Conservation (phyloP, 2,329 filamentous ascomycete species). For the Aureobasidium leucospermi region DNA sequence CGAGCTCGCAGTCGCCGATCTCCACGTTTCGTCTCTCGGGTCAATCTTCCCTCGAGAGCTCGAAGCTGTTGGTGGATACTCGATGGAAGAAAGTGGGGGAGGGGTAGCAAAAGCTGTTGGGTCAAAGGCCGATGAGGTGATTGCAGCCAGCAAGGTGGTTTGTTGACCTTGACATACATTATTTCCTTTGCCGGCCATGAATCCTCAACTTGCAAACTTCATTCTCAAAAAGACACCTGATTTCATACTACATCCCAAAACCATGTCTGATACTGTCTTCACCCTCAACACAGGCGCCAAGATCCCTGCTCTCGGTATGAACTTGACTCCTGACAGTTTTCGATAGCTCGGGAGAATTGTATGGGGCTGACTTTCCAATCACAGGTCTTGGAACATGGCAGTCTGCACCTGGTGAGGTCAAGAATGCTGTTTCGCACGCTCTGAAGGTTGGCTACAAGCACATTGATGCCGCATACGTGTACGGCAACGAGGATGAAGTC, state of each 20-base stretch:
- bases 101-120: neutral
- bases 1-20: neutral
- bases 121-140: constrained; percentile 12
- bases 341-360: too few species aligned
- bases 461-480: constrained; percentile 69
- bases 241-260: constrained; percentile 23
- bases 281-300: constrained; percentile 32
- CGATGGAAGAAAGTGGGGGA: constrained; percentile 6
- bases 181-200: constrained; percentile 18
- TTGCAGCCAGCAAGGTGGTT: neutral
- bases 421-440: constrained; percentile 40
- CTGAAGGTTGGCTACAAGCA: constrained; percentile 44
- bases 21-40: neutral
- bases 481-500: constrained; percentile 77
- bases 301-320: constrained; percentile 29
- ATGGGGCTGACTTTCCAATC: neutral
- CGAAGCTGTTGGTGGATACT: neutral
- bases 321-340: too few species aligned
- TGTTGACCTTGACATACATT: neutral
- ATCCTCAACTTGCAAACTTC: constrained; percentile 25
- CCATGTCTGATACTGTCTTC: constrained; percentile 26
- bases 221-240: constrained; percentile 24
- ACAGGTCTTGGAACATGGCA: constrained; percentile 32
- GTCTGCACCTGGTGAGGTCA: constrained; percentile 37
- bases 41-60: neutral